Base-by-base conservation (phyloP, 164 flowering plant species). In the Malania oleifera region DNA sequence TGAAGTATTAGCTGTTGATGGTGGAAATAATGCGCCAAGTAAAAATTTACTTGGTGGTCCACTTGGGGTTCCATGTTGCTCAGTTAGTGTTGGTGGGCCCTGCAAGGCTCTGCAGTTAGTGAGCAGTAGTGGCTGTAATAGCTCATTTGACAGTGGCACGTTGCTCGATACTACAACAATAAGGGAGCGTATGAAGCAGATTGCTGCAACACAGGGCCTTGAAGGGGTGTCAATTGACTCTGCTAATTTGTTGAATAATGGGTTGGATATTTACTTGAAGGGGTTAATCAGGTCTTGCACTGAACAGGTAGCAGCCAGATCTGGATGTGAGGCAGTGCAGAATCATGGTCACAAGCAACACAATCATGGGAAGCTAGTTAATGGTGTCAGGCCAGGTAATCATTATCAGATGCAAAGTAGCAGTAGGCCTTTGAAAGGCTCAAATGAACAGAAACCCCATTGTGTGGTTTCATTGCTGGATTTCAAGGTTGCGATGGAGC, bases 401-500 rank as follows among this genome's bases (percentile, higher is more conserved):
- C 52, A 48, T 10, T 17, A 18, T 20, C 22, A 18, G 11, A 7
- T 0, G 52, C 26, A 20, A 10, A 15, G 44, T 15, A 0, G 24
- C 3, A 48, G 52, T 48, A 17, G 8, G 15, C 26, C 26, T 22
- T 7, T 25, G 13, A 9, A 22, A 48, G 24, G 12, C 11, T 25
- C 14, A 9, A 22, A 48, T 7, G 26, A 20, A 20, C 26, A 18
- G 5, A 20, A 23, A 10, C 15, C 26, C 24, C 22, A 5, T 48
- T 15, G 3, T 20, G 17, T 23, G 14, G 1, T 48, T 17, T 48
- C 52, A 0, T n/a, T 48, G 28, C 52, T 48, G 11, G 52, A 48
- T 48, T 48, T 48, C 28, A 48, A 48, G 52, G 6, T 20, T 25
- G 52, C 52, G 11, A 48, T 20, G 52, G 52, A 48, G 52, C 52